phyloP scores from a whole-genome alignment of 78 protist species.

The Isochrysis galbana region DNA sequence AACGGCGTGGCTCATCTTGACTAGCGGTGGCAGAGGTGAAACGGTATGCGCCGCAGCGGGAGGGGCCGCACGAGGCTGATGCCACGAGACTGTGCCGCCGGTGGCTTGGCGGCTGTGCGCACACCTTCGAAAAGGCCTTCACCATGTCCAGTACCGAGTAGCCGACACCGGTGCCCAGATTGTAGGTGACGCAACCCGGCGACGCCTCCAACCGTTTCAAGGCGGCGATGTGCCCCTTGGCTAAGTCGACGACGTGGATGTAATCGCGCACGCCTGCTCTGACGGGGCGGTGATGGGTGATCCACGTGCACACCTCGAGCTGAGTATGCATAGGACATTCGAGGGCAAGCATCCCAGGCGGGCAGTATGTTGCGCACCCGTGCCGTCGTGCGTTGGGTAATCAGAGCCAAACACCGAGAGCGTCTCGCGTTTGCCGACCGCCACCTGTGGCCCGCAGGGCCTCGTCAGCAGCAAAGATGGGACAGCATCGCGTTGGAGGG shows the following conservation, averaged over 20 bases:
- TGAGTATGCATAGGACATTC: background rate
- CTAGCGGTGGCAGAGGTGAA: background rate
- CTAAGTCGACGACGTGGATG: slow-evolving; percentile 95
- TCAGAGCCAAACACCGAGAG: slow-evolving; percentile 93
- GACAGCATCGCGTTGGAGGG: background rate
- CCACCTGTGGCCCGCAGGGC: slow-evolving; percentile 67
- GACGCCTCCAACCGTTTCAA: background rate
- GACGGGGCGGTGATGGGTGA: slow-evolving; percentile 65
- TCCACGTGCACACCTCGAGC: background rate
- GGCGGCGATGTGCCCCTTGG: slow-evolving; percentile 89
- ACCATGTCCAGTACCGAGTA: slow-evolving; percentile 86
- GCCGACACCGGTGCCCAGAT: slow-evolving; percentile 93
- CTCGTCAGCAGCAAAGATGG: background rate
- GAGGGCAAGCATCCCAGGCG: too few relatives aligned
- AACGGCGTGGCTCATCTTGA: background rate
- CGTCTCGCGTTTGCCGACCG: slow-evolving; percentile 78
- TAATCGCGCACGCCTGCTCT: slow-evolving; percentile 98
- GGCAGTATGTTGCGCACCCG: too few relatives aligned
- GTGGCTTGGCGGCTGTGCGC: too few relatives aligned
- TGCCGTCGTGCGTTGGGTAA: slow-evolving; percentile 87
- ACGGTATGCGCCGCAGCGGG: slow-evolving; percentile 22
- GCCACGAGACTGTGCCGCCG: slow-evolving; percentile 62
- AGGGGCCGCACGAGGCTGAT: too few relatives aligned
- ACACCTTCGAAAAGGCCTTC: slow-evolving; percentile 70
- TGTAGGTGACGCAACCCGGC: slow-evolving; percentile 44